phyloP scores from a whole-genome alignment of 2,329 filamentous ascomycete species.

The Diaporthe sp. region DNA sequence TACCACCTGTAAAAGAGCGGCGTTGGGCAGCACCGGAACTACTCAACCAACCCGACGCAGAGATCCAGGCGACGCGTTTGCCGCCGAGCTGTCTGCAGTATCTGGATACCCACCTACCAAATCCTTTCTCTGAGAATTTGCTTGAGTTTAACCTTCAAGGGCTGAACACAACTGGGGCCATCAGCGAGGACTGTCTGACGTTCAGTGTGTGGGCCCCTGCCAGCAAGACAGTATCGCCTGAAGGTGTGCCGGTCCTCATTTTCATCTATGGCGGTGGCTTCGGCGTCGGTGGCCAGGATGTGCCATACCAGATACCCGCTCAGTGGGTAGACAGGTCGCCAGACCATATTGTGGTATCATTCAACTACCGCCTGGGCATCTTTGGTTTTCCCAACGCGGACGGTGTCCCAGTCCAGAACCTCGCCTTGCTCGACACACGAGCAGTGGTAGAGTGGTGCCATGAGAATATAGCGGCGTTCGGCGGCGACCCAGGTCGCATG shows the following conservation, averaged over 20 bases:
- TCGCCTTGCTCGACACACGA: constrained; percentile 68
- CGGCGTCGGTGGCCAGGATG: constrained; percentile 46
- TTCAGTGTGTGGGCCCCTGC: constrained; percentile 46
- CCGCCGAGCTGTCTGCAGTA: constrained; percentile 46
- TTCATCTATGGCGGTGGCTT: constrained; percentile 50
- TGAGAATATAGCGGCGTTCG: constrained; percentile 64
- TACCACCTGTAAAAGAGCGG: constrained; percentile 46
- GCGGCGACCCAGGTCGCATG: constrained; percentile 61
- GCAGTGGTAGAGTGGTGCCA: constrained; percentile 65
- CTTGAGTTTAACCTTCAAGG: constrained; percentile 47
- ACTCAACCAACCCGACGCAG: constrained; percentile 37
- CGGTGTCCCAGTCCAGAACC: constrained; percentile 54
- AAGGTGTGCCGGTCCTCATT: constrained; percentile 44
- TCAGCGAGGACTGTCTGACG: constrained; percentile 47
- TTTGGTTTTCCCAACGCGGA: constrained; percentile 50
- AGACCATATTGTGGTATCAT: constrained; percentile 49
- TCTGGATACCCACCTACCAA: constrained; percentile 32
- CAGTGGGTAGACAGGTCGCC: constrained; percentile 49
- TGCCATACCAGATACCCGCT: constrained; percentile 48
- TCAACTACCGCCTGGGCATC: constrained; percentile 51
- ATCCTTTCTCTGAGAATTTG: constrained; percentile 33
- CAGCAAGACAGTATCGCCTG: neutral
- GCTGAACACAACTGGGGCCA: constrained; percentile 42
- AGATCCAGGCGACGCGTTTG: constrained; percentile 41
- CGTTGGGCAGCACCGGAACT: constrained; percentile 47